Percentiles rank a stretch among this genome's conserved stretches.
Conservation (phyloP, 345 rosid species). For the Pistacia vera region DNA sequence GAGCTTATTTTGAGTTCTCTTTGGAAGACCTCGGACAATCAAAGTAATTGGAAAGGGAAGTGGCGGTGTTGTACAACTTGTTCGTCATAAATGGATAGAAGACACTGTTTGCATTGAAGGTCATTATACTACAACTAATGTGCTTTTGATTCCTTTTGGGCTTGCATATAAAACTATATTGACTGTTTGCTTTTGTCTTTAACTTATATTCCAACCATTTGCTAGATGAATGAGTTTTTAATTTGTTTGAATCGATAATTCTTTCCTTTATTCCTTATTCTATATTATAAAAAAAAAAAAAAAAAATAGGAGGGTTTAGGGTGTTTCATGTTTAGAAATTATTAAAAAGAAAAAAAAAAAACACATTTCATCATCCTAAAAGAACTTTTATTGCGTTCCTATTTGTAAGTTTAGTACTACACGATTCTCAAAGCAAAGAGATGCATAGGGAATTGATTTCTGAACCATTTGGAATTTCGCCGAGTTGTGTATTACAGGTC, state of each 20-base stretch:
- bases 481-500: conserved; percentile 48
- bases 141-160: not conserved
- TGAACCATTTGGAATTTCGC: not conserved
- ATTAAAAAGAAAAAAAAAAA: too few relatives aligned
- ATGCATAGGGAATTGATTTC: not conserved
- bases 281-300: too few relatives aligned
- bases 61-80: conserved; percentile 92
- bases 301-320: too few relatives aligned
- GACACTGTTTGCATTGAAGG: conserved; percentile 94
- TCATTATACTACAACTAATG: conserved; percentile 18
- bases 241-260: too few relatives aligned
- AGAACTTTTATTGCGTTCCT: not conserved
- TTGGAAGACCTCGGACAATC: conserved; percentile 83
- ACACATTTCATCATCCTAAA: not conserved
- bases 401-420: not conserved
- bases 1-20: conserved; percentile 81
- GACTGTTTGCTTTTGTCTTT: too few relatives aligned
- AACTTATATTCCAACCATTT: not conserved
- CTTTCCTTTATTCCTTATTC: too few relatives aligned
- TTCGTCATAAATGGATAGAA: conserved; percentile 91
- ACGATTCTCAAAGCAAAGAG: not conserved
- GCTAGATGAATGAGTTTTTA: not conserved
- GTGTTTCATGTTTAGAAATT: too few relatives aligned
- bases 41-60: conserved; percentile 98
- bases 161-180: not conserved